Evolutionary conservation across 805 yeast species (phyloP), one percentile per base, ranked within the genome.

Genomic region (Wickerhamiella hasegawae): DNA sequence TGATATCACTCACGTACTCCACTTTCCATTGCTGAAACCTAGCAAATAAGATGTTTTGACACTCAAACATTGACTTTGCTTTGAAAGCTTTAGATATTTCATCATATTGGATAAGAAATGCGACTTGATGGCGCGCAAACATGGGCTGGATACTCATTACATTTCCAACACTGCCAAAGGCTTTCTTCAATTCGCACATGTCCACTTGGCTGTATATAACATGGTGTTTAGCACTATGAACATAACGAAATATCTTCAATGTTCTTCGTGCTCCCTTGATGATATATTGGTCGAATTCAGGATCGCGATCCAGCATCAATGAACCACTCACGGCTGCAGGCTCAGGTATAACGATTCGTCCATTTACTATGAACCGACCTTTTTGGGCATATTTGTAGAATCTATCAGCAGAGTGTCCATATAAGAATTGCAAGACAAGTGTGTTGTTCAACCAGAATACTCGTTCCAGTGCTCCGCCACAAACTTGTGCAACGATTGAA

Each of bases 81-180:
- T 28, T 29, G 6, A 37, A 31, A 1, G 52, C 51, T 2, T 31
- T 27, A 5, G 14, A 22, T 5, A 44, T 24, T 17, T 31, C 28
- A 12, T 28, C 37, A 30, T 14, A 48, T 23, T 45, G 45, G 4
- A 48, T 35, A 12, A 43, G 40, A 23, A 37, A 48, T 4, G 46
- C 44, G 3, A 44, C 33, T 18, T 36, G 15, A 14, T 19, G 15
- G 3, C 33, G 36, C 11, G 16, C 23, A 16, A 47, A 19, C 49
- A 47, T 45, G 4, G 52, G 52, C 20, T 46, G 42, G 4, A 46
- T 40, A 19, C 40, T 39, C 11, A 47, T 20, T 9, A 47, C 37
- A 1, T 16, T 9, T 10, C 48, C 48, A 3, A 38, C 9, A 6
- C 15, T 18, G 3, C 30, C 26, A 31, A 47, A 46, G 3, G 25